A percentile compares a stretch with the other conserved stretches of the same genome.
These are phyloP conservation scores for Lentinula sp. DNA, from an alignment of 768 basidiomycete species.

Conservation along the genomic window DNA sequence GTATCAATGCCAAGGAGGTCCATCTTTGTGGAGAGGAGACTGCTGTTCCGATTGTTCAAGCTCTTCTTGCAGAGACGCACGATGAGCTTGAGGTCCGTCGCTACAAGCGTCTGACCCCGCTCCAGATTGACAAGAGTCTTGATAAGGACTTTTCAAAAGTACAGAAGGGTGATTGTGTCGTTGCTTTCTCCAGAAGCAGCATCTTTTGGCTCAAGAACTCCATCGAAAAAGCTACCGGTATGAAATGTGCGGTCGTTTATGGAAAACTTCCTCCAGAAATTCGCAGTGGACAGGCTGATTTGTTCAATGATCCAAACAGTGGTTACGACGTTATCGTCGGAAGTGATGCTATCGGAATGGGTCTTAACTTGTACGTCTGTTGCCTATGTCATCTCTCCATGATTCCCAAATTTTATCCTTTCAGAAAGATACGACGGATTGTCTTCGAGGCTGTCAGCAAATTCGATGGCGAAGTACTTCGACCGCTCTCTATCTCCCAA, in stretches of 20 bases:
- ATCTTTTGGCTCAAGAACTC: constrained; percentile 75
- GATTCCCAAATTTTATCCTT: not conserved
- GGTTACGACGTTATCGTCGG: constrained; percentile 87
- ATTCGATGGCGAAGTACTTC: constrained; percentile 35
- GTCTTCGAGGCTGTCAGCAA: constrained; percentile 72
- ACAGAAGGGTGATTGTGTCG: constrained; percentile 82
- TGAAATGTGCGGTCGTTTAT: constrained; percentile 89
- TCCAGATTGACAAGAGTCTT: constrained; percentile 65
- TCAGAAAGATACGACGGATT: constrained; percentile 86
- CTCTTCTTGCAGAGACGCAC: constrained; percentile 67
- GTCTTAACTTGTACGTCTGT: constrained; percentile 80
- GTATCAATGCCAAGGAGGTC: constrained; percentile 69
- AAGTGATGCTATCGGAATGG: constrained; percentile 96
- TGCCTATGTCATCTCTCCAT: not conserved
- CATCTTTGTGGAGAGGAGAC: constrained; percentile 97
- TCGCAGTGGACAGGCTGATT: constrained; percentile 82
- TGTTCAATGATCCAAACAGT: constrained; percentile 85
- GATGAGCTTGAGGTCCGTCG: constrained; percentile 75
- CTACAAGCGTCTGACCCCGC: constrained; percentile 86
- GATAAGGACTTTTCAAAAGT: constrained; percentile 54
- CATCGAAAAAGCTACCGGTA: constrained; percentile 65
- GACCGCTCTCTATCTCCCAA: constrained; percentile 60
- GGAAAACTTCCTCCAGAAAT: constrained; percentile 90
- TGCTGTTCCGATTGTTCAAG: constrained; percentile 73
- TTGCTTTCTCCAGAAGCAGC: constrained; percentile 70